Conservation (phyloP, 2,329 filamentous ascomycete species). For the Phaeosphaeriaceae sp. region DNA sequence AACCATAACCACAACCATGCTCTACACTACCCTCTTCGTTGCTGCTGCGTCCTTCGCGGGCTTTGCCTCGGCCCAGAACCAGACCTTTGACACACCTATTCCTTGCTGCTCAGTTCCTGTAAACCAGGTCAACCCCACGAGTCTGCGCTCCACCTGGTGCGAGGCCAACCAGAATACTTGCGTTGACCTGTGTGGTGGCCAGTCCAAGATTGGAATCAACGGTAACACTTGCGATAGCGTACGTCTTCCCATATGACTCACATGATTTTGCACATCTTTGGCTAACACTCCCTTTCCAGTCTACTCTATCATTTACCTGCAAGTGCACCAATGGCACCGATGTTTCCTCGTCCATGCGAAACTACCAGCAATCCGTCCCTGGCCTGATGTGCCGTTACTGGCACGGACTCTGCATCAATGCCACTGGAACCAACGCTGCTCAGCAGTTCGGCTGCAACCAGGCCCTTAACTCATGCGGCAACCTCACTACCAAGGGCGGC, state of each 20-base stretch:
- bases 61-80: constrained; percentile 54
- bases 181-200: constrained; percentile 63
- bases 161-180: constrained; percentile 64
- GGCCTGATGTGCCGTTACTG: constrained; percentile 65
- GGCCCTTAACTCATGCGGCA: constrained; percentile 57
- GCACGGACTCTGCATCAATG: constrained; percentile 51
- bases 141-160: constrained; percentile 60
- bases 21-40: constrained; percentile 55
- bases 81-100: constrained; percentile 39
- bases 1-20: constrained; percentile 50
- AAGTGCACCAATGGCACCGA: constrained; percentile 63
- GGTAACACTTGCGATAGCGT: constrained; percentile 65
- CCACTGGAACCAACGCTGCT: constrained; percentile 47
- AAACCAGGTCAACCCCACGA: constrained; percentile 43
- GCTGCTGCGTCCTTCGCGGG: constrained; percentile 55
- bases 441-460: constrained; percentile 55
- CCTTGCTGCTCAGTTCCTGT: constrained; percentile 54
- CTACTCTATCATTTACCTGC: constrained; percentile 62
- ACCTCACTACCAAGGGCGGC: constrained; percentile 44
- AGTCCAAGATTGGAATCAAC: constrained; percentile 48
- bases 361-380: constrained; percentile 65
- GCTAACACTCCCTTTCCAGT: constrained; percentile 48
- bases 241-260: constrained; percentile 36
- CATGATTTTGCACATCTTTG: neutral
- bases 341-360: constrained; percentile 45